Evolutionary conservation across 2,329 filamentous ascomycete species (phyloP).

Genomic region (Aspergillus puulaauensis): DNA sequence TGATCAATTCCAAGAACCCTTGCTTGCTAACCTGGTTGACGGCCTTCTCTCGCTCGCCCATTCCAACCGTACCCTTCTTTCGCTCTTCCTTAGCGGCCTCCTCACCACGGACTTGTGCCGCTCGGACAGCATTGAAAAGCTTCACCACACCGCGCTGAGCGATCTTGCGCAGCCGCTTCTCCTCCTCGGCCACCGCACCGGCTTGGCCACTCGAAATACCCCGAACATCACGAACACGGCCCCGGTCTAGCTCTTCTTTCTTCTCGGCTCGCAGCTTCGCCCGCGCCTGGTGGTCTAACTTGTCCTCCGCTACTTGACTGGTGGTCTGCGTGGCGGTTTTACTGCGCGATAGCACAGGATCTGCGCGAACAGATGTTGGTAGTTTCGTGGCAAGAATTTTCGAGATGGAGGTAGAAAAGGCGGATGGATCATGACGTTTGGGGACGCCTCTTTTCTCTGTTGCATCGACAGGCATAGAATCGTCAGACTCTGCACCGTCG

Average conservation of each 20-base stretch:
- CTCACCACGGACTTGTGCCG: constrained; percentile 84
- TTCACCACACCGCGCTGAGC: constrained; percentile 93
- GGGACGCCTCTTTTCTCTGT: constrained; percentile 37
- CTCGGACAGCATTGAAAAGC: constrained; percentile 92
- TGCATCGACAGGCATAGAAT: constrained; percentile 44
- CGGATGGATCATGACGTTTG: constrained; percentile 88
- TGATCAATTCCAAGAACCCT: constrained; percentile 90
- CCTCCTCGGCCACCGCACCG: constrained; percentile 63
- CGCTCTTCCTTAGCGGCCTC: constrained; percentile 68
- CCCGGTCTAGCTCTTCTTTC: constrained; percentile 76
- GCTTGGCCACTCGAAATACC: constrained; percentile 57
- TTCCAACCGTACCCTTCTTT: constrained; percentile 73
- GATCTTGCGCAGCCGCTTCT: constrained; percentile 79
- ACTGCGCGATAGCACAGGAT: constrained; percentile 88
- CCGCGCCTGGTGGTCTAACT: constrained; percentile 78
- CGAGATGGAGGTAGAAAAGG: constrained; percentile 88
- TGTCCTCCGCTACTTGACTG: constrained; percentile 69
- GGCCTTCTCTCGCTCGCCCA: constrained; percentile 78
- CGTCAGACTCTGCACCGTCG: constrained; percentile 41
- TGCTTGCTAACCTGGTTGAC: constrained; percentile 96
- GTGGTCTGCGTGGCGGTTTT: constrained; percentile 70
- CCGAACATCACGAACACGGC: constrained; percentile 83
- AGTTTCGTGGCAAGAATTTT: constrained; percentile 92
- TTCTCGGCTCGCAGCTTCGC: constrained; percentile 78
- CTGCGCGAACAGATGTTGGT: constrained; percentile 73